A percentile compares a stretch with the other conserved stretches of the same genome.
These are phyloP conservation scores for Crithidia thermophila DNA, from an alignment of 208 protist genomes.

Conservation along the genomic window DNA sequence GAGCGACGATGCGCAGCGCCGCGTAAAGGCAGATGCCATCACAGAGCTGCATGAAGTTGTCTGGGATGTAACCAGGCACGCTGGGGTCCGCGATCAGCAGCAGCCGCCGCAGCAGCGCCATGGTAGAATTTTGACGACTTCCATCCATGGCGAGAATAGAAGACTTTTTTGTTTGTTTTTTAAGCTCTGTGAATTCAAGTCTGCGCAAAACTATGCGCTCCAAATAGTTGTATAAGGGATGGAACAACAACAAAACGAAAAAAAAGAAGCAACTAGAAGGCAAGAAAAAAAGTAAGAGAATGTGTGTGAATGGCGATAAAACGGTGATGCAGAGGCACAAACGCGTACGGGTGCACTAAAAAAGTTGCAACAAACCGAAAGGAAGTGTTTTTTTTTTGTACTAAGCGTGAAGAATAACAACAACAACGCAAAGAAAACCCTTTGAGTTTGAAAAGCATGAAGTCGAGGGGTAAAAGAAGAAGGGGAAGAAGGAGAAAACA, in stretches of 20 bases:
- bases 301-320: background rate
- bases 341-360: too few relatives aligned
- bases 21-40: constrained; percentile 47
- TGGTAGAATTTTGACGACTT: constrained; percentile 21
- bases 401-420: too few relatives aligned
- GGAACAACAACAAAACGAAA: constrained; percentile 4
- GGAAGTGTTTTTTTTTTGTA: too few relatives aligned
- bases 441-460: too few relatives aligned
- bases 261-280: constrained; percentile 9
- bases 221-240: background rate
- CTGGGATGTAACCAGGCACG: constrained; percentile 10
- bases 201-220: too few relatives aligned
- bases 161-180: background rate
- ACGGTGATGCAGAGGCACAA: background rate
- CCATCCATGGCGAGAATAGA: background rate
- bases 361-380: too few relatives aligned
- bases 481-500: too few relatives aligned
- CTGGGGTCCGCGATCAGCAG: constrained; percentile 12
- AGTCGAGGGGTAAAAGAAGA: too few relatives aligned
- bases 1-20: constrained; percentile 42
- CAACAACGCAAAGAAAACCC: too few relatives aligned
- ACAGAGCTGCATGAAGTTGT: constrained; percentile 38
- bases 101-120: constrained; percentile 34
- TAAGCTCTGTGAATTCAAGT: background rate
- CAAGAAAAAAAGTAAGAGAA: constrained; percentile 18